A percentile compares a stretch with the other conserved stretches of the same genome.
These are phyloP conservation scores for Phytophthora quininea DNA, from an alignment of 352 stramenopile genomes.

Conservation along the genomic window DNA sequence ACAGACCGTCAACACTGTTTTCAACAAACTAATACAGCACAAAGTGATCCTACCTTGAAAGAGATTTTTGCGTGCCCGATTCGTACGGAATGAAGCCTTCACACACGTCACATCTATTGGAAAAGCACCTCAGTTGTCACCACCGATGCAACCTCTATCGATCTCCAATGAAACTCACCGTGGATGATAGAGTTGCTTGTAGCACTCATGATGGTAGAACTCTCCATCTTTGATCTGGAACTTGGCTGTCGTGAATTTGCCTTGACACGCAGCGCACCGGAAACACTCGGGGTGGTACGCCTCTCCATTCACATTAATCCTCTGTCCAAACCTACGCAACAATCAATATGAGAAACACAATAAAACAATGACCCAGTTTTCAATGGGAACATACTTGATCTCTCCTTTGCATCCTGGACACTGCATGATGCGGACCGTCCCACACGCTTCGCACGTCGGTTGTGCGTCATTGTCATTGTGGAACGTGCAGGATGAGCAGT, in stretches of 20 bases:
- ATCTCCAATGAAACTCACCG: constrained; percentile 27
- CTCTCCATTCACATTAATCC: constrained; percentile 45
- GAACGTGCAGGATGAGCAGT: constrained; percentile 43
- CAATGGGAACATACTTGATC: constrained; percentile 27
- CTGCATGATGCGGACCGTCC: constrained; percentile 33
- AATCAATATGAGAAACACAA: constrained; percentile 3
- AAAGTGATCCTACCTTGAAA: constrained; percentile 44
- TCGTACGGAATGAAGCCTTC: constrained; percentile 60
- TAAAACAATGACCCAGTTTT: background rate
- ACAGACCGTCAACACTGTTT: background rate
- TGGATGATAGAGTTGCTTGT: constrained; percentile 68
- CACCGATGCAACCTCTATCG: background rate
- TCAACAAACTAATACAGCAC: background rate
- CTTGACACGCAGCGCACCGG: constrained; percentile 46
- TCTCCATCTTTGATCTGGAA: constrained; percentile 64
- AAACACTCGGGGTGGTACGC: constrained; percentile 61
- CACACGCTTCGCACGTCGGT: constrained; percentile 28
- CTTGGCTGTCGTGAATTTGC: constrained; percentile 43
- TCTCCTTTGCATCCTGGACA: constrained; percentile 33
- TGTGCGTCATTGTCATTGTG: constrained; percentile 35
- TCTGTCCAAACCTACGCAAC: constrained; percentile 31
- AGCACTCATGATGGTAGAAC: constrained; percentile 74
- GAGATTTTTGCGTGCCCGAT: constrained; percentile 51
- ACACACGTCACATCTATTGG: constrained; percentile 66
- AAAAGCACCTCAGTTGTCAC: constrained; percentile 5